Evolutionary conservation across 2,329 filamentous ascomycete genomes (phyloP).

Genomic region (Trichoderma pleuroti): DNA sequence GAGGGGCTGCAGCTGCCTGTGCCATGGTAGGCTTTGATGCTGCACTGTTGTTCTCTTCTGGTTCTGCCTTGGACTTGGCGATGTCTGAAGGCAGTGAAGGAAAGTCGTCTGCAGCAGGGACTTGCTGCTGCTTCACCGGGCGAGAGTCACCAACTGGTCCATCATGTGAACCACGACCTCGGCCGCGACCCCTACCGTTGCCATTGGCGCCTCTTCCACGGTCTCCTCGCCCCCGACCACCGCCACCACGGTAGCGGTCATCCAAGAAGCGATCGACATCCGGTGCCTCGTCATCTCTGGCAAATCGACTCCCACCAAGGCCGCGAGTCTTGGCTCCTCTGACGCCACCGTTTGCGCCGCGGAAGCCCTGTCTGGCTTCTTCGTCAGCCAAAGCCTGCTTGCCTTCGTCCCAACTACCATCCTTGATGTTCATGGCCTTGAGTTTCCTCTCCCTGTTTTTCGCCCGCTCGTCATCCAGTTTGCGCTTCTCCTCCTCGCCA

Average conservation of each 20-base stretch:
- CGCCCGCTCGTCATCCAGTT: slow-evolving; percentile 57
- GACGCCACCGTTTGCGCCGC: slow-evolving; percentile 41
- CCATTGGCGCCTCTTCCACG: slow-evolving; percentile 34
- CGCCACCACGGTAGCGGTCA: slow-evolving; percentile 34
- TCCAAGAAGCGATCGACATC: slow-evolving; percentile 38
- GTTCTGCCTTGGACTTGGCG: slow-evolving; percentile 24
- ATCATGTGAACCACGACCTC: slow-evolving; percentile 31
- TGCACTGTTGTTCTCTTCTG: slow-evolving; percentile 18
- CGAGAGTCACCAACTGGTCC: slow-evolving; percentile 24
- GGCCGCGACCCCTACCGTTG: slow-evolving; percentile 35
- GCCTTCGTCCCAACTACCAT: slow-evolving; percentile 57
- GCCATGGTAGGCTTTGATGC: slow-evolving; percentile 32
- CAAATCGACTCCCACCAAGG: slow-evolving; percentile 43
- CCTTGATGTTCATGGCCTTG: slow-evolving; percentile 53
- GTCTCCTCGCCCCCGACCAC: slow-evolving; percentile 27
- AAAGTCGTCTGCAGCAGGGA: slow-evolving; percentile 35
- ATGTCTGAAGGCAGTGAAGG: slow-evolving; percentile 34
- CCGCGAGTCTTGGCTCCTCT: slow-evolving; percentile 36
- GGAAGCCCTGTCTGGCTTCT: slow-evolving; percentile 40
- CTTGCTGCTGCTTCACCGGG: slow-evolving; percentile 23
- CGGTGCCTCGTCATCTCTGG: slow-evolving; percentile 33
- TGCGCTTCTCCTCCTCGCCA: slow-evolving; percentile 50
- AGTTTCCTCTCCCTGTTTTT: slow-evolving; percentile 60
- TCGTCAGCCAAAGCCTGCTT: slow-evolving; percentile 46
- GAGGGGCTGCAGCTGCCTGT: slow-evolving; percentile 23